Percentiles rank a stretch among this genome's conserved stretches.
phyloP scores from a whole-genome alignment of 2,329 filamentous ascomycete genomes.

The Colletotrichum shisoi region DNA sequence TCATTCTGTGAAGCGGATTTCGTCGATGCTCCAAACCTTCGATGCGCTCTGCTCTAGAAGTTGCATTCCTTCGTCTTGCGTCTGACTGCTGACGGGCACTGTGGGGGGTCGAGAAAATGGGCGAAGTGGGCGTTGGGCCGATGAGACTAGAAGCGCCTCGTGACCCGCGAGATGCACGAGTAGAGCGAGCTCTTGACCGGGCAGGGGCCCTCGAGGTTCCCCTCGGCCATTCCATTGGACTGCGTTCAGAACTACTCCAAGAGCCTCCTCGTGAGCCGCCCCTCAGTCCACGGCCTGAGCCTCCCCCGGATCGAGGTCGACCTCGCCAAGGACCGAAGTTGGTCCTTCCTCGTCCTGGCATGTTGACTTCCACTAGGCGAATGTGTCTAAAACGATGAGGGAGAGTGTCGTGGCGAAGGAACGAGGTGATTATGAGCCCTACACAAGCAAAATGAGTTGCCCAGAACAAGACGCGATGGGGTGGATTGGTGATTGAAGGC shows the following conservation, averaged over 20 bases:
- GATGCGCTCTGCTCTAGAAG: background rate
- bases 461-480: too few species aligned
- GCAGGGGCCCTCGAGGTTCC: background rate
- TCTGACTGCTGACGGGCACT: background rate
- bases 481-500: too few species aligned
- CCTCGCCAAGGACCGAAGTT: conserved; percentile 4
- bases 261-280: background rate
- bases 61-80: background rate
- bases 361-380: background rate
- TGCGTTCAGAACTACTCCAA: background rate
- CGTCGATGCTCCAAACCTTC: background rate
- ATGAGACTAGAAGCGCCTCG: conserved; percentile 10
- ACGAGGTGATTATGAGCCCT: background rate
- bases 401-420: too few species aligned
- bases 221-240: background rate
- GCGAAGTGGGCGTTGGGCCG: conserved; percentile 8
- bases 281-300: background rate
- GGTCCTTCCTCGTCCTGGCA: background rate
- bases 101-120: conserved; percentile 18
- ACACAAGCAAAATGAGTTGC: too few species aligned
- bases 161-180: background rate
- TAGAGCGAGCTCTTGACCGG: background rate
- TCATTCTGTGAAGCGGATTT: too few species aligned
- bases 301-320: background rate
- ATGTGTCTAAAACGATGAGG: too few species aligned